phyloP scores from a whole-genome alignment of 495 filamentous ascomycete genomes.

The Penicillium samsonianum region DNA sequence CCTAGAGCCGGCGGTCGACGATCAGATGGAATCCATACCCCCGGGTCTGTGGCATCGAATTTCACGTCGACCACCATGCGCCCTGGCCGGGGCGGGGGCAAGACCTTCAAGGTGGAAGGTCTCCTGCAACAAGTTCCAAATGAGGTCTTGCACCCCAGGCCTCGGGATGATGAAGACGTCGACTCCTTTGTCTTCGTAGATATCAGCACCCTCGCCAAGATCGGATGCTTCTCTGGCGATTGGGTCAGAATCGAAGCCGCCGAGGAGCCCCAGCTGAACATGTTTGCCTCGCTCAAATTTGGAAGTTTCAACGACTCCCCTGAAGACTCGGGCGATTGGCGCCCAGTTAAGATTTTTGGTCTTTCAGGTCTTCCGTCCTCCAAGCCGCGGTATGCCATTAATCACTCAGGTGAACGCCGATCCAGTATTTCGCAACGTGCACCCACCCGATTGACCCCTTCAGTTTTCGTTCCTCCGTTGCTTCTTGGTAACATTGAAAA shows the following conservation, averaged over 20 bases:
- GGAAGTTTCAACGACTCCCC: conserved; percentile 49
- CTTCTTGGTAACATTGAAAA: conserved; percentile 80
- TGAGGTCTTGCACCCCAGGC: conserved; percentile 81
- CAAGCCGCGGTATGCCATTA: conserved; percentile 54
- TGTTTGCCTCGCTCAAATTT: conserved; percentile 53
- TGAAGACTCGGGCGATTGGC: conserved; percentile 58
- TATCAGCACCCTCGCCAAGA: conserved; percentile 75
- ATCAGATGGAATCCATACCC: conserved; percentile 68
- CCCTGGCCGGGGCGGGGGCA: conserved; percentile 57
- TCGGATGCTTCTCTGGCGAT: conserved; percentile 95
- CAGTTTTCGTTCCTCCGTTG: conserved; percentile 80
- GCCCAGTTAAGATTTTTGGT: conserved; percentile 83
- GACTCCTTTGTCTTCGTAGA: conserved; percentile 90
- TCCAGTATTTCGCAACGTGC: conserved; percentile 55
- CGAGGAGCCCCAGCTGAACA: conserved; percentile 61
- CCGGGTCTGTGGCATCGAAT: conserved; percentile 81
- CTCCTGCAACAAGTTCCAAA: conserved; percentile 71
- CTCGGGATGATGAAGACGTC: conserved; percentile 78
- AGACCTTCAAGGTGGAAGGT: conserved; percentile 76
- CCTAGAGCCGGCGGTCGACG: conserved; percentile 65
- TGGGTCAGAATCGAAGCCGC: conserved; percentile 87
- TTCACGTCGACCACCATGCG: conserved; percentile 78
- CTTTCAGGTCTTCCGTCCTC: conserved; percentile 66
- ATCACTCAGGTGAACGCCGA: conserved; percentile 47
- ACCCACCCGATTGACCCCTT: conserved; percentile 47